phyloP scores from a whole-genome alignment of 495 filamentous ascomycete genomes.

The Penicillium cataractarum region DNA sequence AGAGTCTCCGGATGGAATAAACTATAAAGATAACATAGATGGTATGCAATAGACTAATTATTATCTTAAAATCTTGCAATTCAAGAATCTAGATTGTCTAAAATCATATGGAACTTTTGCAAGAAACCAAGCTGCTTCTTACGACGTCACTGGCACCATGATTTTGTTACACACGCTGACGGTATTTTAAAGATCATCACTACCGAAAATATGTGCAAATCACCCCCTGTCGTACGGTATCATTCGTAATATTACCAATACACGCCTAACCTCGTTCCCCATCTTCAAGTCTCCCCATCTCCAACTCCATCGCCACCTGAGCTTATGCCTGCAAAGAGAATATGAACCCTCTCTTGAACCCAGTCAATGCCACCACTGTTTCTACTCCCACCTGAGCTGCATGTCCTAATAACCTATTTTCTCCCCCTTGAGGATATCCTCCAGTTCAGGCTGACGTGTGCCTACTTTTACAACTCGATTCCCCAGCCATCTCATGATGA shows the following conservation, averaged over 20 bases:
- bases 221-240: background rate
- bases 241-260: background rate
- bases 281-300: background rate
- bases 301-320: background rate
- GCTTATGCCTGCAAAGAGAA: background rate
- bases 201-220: background rate
- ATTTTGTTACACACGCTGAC: background rate
- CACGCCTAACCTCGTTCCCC: background rate
- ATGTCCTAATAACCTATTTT: slow-evolving; percentile 55
- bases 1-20: too few species aligned
- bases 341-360: background rate
- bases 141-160: background rate
- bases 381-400: slow-evolving; percentile 61
- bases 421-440: slow-evolving; percentile 59
- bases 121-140: too few species aligned
- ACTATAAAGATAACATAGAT: too few species aligned
- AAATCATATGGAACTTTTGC: too few species aligned
- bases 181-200: background rate
- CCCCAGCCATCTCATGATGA: slow-evolving; percentile 30
- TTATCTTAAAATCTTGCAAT: too few species aligned
- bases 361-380: slow-evolving; percentile 31
- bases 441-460: slow-evolving; percentile 54
- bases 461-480: slow-evolving; percentile 31
- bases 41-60: too few species aligned
- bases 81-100: too few species aligned